phyloP scores from a whole-genome alignment of 2,329 filamentous ascomycete genomes.

The Byssochlamys sp. region DNA sequence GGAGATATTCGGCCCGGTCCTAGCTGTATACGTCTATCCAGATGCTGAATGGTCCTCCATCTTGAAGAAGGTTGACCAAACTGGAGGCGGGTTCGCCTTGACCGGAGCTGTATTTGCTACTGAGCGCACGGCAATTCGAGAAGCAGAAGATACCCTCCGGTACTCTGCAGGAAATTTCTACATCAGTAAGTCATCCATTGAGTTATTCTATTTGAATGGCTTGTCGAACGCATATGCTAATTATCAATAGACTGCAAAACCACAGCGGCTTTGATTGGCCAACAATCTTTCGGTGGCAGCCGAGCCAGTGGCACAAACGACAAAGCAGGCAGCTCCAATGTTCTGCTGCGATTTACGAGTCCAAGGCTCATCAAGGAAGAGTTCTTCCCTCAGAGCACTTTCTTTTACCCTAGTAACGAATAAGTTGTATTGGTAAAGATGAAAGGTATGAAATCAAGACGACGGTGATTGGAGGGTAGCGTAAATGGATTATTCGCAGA shows the following conservation, averaged over 20 bases:
- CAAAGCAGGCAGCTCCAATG: slow-evolving; percentile 58
- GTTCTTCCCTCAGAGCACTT: slow-evolving; percentile 53
- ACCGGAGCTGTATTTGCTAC: slow-evolving; percentile 37
- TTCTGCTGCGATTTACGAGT: slow-evolving; percentile 58
- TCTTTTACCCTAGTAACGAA: slow-evolving; percentile 65
- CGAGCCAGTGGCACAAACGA: slow-evolving; percentile 63
- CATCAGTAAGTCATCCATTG: slow-evolving; percentile 15
- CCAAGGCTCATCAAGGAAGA: slow-evolving; percentile 65
- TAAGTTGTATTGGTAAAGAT: neutral
- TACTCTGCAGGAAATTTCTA: slow-evolving; percentile 35
- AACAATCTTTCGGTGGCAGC: slow-evolving; percentile 62
- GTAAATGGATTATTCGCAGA: too few species aligned
- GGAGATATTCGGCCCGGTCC: slow-evolving; percentile 74
- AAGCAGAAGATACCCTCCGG: slow-evolving; percentile 28
- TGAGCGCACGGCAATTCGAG: slow-evolving; percentile 26
- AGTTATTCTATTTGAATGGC: neutral
- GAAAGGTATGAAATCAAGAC: neutral
- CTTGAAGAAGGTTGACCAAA: slow-evolving; percentile 41
- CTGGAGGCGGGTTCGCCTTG: slow-evolving; percentile 29
- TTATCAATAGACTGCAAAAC: slow-evolving; percentile 31
- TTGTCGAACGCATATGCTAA: neutral
- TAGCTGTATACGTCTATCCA: slow-evolving; percentile 68
- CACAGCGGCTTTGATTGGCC: slow-evolving; percentile 62
- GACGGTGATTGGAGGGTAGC: neutral
- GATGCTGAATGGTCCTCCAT: slow-evolving; percentile 51